Base-by-base conservation (phyloP, 352 stramenopile species). In the Pythium aphanidermatum region DNA sequence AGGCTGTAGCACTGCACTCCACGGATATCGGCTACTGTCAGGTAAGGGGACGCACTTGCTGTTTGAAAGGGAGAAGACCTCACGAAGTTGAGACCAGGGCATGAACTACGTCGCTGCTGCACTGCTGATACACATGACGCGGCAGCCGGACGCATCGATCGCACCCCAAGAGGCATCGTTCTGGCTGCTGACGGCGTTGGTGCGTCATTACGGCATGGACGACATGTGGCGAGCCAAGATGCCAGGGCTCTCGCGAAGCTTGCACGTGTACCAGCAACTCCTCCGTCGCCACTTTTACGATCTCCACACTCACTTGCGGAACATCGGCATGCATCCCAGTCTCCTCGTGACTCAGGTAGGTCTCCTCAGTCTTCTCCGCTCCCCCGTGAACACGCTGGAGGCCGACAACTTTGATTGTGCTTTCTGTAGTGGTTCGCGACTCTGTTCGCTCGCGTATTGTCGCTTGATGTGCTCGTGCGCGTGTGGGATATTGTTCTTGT, bases 91-190 rank as follows among this genome's bases (percentile, higher is more conserved):
- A 13, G 7, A 5, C 11, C 20, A 90, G 75, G 81, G 81, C 4
- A 93, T 93, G 81, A 93, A 91, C 55, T 93, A 90, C 56, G 76
- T 91, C 19, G 78, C 75, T 0, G 81, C 74, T 20, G 58, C 63
- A 9, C 41, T 88, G 2, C 43, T 93, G 30, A 50, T 88, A 19
- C 42, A 77, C 16, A 54, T 80, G 31, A 71, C 64, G 46, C 0
- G 28, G 14, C n/a, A 40, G 21, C 19, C 10, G 0, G 35, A 29
- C 13, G 11, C 27, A 2, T 11, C 17, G 4, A 46, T 54, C 37
- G 30, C 30, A 9, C 25, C 57, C 0, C 76, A 93, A 52, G 74
- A 87, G 34, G 62, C 45, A 1, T 56, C 55, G 7, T 93, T 89
- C 50, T 87, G 70, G 68, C 39, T 88, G 10, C 55, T 84, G 2